Conservation (phyloP, 2,329 filamentous ascomycete genomes). For the Claviceps spartinae region DNA sequence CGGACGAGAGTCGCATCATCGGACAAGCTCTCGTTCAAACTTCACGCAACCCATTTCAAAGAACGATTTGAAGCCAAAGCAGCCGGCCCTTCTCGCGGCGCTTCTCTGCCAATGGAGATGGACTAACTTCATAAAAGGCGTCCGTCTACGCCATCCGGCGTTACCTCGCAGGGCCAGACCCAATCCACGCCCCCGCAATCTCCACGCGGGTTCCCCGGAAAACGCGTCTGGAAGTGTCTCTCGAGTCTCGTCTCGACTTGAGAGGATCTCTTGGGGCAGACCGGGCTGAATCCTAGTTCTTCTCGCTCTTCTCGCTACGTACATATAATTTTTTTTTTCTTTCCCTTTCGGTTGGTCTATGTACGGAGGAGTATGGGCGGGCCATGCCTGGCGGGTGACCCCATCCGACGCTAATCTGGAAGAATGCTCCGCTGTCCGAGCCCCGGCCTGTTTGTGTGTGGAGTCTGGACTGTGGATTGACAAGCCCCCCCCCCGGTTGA, state of each 20-base stretch:
- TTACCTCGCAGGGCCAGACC: conserved; percentile 19
- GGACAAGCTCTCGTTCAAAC: not conserved
- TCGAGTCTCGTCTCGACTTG: not conserved
- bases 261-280: not conserved
- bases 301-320: not conserved
- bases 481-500: too few species aligned
- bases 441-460: too few species aligned
- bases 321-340: not conserved
- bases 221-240: conserved; percentile 6
- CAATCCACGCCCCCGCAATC: conserved; percentile 7
- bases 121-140: not conserved
- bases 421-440: not conserved
- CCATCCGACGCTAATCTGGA: not conserved
- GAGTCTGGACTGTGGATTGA: too few species aligned
- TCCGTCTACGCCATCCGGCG: conserved; percentile 11
- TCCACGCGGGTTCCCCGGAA: conserved; percentile 17
- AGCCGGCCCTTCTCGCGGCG: conserved; percentile 22
- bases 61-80: not conserved
- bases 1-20: too few species aligned
- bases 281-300: not conserved
- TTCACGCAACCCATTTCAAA: not conserved
- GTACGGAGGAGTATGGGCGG: not conserved
- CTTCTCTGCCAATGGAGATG: conserved; percentile 15
- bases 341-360: not conserved
- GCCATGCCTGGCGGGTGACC: not conserved